phyloP scores from a whole-genome alignment of 2,329 filamentous ascomycete genomes.

The Pyrenophora graminea region DNA sequence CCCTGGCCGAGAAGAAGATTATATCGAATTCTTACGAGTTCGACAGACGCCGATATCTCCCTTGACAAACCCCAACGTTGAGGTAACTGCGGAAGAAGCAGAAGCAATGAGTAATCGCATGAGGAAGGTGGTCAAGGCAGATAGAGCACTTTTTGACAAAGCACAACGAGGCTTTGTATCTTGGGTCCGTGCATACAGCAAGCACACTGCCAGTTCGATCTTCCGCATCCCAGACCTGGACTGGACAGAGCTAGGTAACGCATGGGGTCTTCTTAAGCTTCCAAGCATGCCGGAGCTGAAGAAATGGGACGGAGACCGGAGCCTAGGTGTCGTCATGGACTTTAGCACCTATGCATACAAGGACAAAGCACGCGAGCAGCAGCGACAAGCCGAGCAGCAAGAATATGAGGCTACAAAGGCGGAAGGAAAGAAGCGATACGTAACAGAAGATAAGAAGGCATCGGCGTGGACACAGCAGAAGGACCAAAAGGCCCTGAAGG shows the following conservation, averaged over 20 bases:
- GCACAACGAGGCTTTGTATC: constrained; percentile 90
- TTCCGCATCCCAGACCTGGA: constrained; percentile 82
- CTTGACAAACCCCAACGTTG: constrained; percentile 62
- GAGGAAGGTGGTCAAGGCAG: constrained; percentile 61
- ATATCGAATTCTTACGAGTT: constrained; percentile 82
- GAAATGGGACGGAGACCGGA: constrained; percentile 52
- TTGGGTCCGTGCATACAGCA: constrained; percentile 89
- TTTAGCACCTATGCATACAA: constrained; percentile 50
- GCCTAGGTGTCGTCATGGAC: constrained; percentile 47
- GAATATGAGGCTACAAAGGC: constrained; percentile 22
- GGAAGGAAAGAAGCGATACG: constrained; percentile 32
- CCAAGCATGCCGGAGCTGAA: constrained; percentile 88
- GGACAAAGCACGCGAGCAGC: constrained; percentile 51
- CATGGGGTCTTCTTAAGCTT: constrained; percentile 84
- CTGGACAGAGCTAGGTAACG: constrained; percentile 78
- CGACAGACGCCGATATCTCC: constrained; percentile 80
- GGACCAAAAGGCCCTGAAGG: constrained; percentile 38
- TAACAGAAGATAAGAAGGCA: constrained; percentile 33
- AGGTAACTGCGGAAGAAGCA: constrained; percentile 66
- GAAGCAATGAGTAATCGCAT: constrained; percentile 62
- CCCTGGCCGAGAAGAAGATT: constrained; percentile 84
- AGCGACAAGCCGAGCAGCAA: constrained; percentile 44
- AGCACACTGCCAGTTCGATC: constrained; percentile 88
- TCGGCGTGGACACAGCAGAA: constrained; percentile 46
- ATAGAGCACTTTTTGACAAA: constrained; percentile 78